Conservation (phyloP, 208 protist genomes). For the Trypanosoma theileri region DNA sequence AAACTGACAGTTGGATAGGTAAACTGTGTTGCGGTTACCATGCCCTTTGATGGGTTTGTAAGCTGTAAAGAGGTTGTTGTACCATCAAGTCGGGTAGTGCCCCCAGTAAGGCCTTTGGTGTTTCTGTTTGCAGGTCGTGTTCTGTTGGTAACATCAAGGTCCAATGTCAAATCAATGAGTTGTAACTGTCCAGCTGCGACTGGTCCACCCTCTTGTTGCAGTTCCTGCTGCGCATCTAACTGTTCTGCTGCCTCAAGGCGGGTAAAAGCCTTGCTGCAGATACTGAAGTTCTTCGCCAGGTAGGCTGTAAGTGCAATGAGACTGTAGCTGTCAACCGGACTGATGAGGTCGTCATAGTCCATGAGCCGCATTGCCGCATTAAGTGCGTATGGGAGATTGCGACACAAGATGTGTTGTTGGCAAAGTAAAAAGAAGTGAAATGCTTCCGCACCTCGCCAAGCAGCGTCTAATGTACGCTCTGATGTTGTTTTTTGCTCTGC, state of each 20-base stretch:
- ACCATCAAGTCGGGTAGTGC: slow-evolving; percentile 50
- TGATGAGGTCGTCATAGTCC: slow-evolving; percentile 95
- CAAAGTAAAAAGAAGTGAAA: slow-evolving; percentile 96
- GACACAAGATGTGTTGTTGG: slow-evolving; percentile 82
- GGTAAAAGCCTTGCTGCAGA: slow-evolving; percentile 95
- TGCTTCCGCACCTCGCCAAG: slow-evolving; percentile 94
- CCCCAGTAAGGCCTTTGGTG: slow-evolving; percentile 20
- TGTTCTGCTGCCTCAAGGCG: slow-evolving; percentile 90
- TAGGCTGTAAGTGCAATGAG: slow-evolving; percentile 94
- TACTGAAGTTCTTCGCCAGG: slow-evolving; percentile 86
- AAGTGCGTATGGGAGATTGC: slow-evolving; percentile 71
- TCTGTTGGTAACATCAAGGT: slow-evolving; percentile 72
- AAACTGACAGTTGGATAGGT: slow-evolving; percentile 83
- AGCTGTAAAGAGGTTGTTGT: slow-evolving; percentile 72
- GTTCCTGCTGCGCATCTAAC: slow-evolving; percentile 47
- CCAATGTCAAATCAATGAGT: slow-evolving; percentile 72
- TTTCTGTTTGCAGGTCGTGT: slow-evolving; percentile 38
- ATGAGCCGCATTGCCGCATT: slow-evolving; percentile 89
- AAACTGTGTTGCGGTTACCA: slow-evolving; percentile 33
- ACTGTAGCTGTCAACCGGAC: slow-evolving; percentile 88
- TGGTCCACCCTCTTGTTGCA: slow-evolving; percentile 18
- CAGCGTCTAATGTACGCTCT: slow-evolving; percentile 81
- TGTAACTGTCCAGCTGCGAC: slow-evolving; percentile 29
- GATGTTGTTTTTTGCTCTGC: slow-evolving; percentile 60
- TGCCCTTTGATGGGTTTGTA: slow-evolving; percentile 72